These are phyloP conservation scores for Gleditsia sinensis DNA, from an alignment of 306 rosid species.

Conservation along the genomic window DNA sequence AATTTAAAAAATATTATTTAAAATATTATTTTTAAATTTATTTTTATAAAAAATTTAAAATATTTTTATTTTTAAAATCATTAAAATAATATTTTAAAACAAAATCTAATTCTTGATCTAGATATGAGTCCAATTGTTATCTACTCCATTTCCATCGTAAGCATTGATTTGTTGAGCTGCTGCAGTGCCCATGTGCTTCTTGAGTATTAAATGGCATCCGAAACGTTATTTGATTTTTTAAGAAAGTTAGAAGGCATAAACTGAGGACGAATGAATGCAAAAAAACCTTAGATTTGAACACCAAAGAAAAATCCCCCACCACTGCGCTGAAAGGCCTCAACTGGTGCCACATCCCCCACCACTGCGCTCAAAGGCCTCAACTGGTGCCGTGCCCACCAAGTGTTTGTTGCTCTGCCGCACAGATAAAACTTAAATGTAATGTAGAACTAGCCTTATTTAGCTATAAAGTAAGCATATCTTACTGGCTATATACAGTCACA, in stretches of 20 bases:
- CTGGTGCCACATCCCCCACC: conserved; percentile 18
- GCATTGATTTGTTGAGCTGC: conserved; percentile 36
- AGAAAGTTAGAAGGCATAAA: background rate
- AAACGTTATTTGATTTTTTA: too few species aligned
- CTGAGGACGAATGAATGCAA: background rate
- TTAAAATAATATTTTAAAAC: too few species aligned
- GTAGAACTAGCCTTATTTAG: background rate
- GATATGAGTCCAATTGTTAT: background rate
- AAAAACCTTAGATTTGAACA: background rate
- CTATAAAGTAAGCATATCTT: background rate
- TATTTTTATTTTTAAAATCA: too few species aligned
- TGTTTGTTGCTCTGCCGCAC: conserved; percentile 12
- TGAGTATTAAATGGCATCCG: too few species aligned
- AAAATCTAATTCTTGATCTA: too few species aligned
- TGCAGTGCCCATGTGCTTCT: conserved; percentile 16
- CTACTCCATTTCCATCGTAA: conserved; percentile 27
- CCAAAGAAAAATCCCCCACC: too few species aligned
- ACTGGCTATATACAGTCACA: background rate
- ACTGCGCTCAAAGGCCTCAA: conserved; percentile 19
- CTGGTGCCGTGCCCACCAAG: conserved; percentile 24
- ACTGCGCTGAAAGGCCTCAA: too few species aligned
- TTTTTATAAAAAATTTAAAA: too few species aligned
- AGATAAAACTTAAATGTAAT: too few species aligned
- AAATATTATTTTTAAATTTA: too few species aligned
- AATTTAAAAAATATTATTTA: too few species aligned